Conservation (phyloP, 208 protist genomes). For the Acanthamoeba castellanii region DNA sequence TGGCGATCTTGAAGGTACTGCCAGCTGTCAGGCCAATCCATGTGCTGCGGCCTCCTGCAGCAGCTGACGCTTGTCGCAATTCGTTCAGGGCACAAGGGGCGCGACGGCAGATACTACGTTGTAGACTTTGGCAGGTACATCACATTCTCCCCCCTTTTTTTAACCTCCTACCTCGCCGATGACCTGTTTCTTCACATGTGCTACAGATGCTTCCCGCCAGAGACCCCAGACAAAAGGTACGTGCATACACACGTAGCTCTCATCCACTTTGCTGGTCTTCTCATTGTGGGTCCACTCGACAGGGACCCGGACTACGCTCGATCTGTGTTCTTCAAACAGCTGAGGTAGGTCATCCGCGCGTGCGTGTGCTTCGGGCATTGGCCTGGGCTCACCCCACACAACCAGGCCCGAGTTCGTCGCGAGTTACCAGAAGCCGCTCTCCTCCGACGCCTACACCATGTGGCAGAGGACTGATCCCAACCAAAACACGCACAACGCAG, state of each 20-base stretch:
- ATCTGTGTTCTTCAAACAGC: slow-evolving; percentile 38
- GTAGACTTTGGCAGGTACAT: slow-evolving; percentile 29
- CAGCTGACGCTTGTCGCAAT: not conserved
- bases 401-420: slow-evolving; percentile 31
- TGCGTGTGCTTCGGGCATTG: not conserved
- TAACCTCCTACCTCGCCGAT: not conserved
- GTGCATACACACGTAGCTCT: too few species aligned
- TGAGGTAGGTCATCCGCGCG: not conserved
- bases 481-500: not conserved
- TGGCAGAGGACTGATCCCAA: slow-evolving; percentile 48
- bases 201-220: slow-evolving; percentile 32
- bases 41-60: too few species aligned
- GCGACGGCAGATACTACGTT: not conserved
- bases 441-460: slow-evolving; percentile 27
- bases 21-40: not conserved
- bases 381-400: not conserved
- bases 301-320: slow-evolving; percentile 25
- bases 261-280: not conserved
- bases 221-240: slow-evolving; percentile 1
- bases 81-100: not conserved
- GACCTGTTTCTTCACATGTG: not conserved
- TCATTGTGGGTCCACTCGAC: not conserved
- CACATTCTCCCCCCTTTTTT: not conserved
- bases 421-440: not conserved
- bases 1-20: slow-evolving; percentile 16